Evolutionary conservation across 441 rosid species (phyloP), one percentile per base, ranked within the genome.

Genomic region (Adansonia madagascariensis): DNA sequence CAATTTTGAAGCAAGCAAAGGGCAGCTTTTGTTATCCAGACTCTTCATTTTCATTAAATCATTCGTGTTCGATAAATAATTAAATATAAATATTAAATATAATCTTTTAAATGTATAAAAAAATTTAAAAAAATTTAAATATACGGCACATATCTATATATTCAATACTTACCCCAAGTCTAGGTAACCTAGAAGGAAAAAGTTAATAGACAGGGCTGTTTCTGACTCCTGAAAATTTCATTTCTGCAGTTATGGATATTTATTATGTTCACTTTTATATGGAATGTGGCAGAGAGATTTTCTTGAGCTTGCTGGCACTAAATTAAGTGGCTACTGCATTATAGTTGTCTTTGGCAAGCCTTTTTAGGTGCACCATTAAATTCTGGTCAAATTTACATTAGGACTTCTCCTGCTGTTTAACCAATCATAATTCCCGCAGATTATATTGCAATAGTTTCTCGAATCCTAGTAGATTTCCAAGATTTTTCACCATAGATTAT

Each of bases 311-410:
- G 76, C 81, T 66, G 81, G 62, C 81, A 66, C 69, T n/a, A 41
- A 9, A 59, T 5, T 35, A 73, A 74, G 57, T 68, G 59, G 50
- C 73, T 39, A 52, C 15, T 43, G 69, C 61, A 9, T 53, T 7
- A 63, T 59, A 65, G 76, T 78, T 83, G 80, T 85, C 78, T 31
- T 27, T 4, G 17, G 72, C 50, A 74, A 83, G 87, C 60, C 56
- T 73, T 66, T 87, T 81, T 87, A 86, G 89, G 90, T 86, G 80
- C 74, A 82, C 78, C 83, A 87, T 84, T 86, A 75, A 82, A 75
- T 87, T 82, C 52, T 73, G 69, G 68, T 86, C 83, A 78, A 82
- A 77, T 69, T 55, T 74, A 20, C 70, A 44, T 27, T 4, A 35
- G 49, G 12, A 68, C 27, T 24, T 24, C 20, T 72, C 53, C 35